These are phyloP conservation scores for Cymbopogon flexuosus DNA, from an alignment of 202 grass and related monocot species.

Conservation along the genomic window DNA sequence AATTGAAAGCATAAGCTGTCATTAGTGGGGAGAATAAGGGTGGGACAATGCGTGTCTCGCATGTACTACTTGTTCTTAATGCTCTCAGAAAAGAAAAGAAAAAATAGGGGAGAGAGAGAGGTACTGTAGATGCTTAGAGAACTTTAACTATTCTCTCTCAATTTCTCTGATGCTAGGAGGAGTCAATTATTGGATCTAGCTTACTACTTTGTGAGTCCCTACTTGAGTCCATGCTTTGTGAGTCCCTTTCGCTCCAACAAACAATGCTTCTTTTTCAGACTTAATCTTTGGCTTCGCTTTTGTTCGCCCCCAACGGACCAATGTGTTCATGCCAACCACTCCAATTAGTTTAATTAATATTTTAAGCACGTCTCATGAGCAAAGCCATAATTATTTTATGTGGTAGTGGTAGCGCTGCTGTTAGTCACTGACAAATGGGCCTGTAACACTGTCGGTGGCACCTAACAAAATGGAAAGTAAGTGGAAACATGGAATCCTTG, in stretches of 20 bases:
- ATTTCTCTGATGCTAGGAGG: conserved; percentile 32
- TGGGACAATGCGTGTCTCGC: neutral
- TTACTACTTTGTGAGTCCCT: no score
- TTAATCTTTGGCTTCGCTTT: conserved; percentile 43
- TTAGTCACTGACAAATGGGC: conserved; percentile 1
- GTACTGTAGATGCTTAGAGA: conserved; percentile 6
- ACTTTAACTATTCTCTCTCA: neutral
- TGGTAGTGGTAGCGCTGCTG: conserved; percentile 3
- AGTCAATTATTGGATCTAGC: conserved; percentile 48
- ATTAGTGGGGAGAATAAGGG: conserved; percentile 33
- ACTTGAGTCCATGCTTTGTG: no score
- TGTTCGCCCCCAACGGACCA: conserved; percentile 15
- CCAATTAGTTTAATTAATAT: conserved; percentile 44
- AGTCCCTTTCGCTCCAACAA: conserved; percentile 25
- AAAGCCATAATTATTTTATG: conserved; percentile 21
- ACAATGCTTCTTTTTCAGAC: conserved; percentile 30
- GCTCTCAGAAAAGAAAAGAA: no score
- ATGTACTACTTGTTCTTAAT: neutral
- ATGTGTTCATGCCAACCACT: conserved; percentile 35
- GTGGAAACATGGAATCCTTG: conserved; percentile 22
- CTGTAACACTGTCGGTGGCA: neutral
- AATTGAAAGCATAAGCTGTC: conserved; percentile 40
- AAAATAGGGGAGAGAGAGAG: no score
- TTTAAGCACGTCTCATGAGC: conserved; percentile 4
- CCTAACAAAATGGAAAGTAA: conserved; percentile 16